Evolutionary conservation across 495 filamentous ascomycete species (phyloP).

Genomic region (Penicillium parvum): DNA sequence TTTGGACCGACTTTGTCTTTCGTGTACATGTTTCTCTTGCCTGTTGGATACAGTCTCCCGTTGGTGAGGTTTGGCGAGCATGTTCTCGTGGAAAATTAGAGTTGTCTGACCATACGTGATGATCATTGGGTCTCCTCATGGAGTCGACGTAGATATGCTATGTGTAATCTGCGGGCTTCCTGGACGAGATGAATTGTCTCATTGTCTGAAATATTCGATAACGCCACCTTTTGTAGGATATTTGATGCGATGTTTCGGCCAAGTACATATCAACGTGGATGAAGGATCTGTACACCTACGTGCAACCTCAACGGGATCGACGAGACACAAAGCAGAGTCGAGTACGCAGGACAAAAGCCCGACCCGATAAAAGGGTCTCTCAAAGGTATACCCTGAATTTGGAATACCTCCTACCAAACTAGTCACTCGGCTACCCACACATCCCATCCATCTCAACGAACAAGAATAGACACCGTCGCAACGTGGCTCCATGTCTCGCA

Average conservation of each 20-base stretch:
- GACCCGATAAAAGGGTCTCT: neutral
- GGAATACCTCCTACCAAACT: neutral
- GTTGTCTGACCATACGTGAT: constrained; percentile 16
- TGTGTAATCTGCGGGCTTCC: constrained; percentile 2
- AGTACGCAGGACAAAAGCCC: constrained; percentile 6
- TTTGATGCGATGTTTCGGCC: neutral
- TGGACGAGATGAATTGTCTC: no score
- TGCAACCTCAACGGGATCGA: constrained; percentile 13
- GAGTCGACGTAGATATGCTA: neutral
- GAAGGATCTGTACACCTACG: neutral
- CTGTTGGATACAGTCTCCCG: constrained; percentile 7
- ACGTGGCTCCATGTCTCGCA: neutral
- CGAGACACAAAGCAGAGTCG: constrained; percentile 5
- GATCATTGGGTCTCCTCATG: neutral
- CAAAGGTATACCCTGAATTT: neutral
- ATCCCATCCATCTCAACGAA: neutral
- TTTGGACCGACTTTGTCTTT: constrained; percentile 17
- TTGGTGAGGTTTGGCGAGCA: constrained; percentile 7
- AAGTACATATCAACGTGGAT: neutral
- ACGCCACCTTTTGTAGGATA: no score
- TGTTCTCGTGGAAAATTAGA: constrained; percentile 20
- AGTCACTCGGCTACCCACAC: neutral
- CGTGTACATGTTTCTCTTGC: constrained; percentile 19
- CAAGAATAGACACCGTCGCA: constrained; percentile 3
- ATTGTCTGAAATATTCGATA: constrained; percentile 9